Conservation (phyloP, 805 yeast genomes). For the Torulaspora gathmanii region DNA sequence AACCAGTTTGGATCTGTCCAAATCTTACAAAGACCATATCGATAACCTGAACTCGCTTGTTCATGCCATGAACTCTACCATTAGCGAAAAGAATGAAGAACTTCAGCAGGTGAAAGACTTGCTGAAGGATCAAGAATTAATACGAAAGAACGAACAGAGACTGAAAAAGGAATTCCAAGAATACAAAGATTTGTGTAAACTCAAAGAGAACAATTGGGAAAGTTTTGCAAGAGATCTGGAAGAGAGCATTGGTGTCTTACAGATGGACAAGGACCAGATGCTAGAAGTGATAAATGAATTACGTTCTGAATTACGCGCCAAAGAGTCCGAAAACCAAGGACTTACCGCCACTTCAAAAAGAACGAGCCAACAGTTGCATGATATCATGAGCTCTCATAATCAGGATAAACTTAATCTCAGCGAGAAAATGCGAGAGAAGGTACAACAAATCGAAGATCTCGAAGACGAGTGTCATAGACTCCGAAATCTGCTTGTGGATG, state of each 20-base stretch:
- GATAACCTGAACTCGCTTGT: constrained; percentile 18
- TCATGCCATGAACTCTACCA: constrained; percentile 11
- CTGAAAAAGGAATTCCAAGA: constrained; percentile 15
- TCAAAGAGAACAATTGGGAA: constrained; percentile 28
- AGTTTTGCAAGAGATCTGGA: constrained; percentile 22
- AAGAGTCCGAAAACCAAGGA: constrained; percentile 27
- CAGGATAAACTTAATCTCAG: constrained; percentile 14
- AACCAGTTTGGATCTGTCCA: constrained; percentile 13
- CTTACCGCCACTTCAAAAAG: constrained; percentile 26
- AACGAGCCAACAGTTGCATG: constrained; percentile 13
- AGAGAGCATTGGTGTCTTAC: constrained; percentile 9
- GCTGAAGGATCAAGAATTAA: constrained; percentile 7
- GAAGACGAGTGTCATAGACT: constrained; percentile 26
- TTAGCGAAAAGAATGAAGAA: constrained; percentile 17
- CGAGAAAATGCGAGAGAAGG: constrained; percentile 12
- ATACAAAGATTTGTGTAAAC: constrained; percentile 14
- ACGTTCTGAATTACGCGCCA: constrained; percentile 22
- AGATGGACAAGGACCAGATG: constrained; percentile 12
- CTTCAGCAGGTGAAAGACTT: constrained; percentile 9
- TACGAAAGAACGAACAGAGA: constrained; percentile 11
- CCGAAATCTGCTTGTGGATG: constrained; percentile 21
- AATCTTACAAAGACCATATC: constrained; percentile 19
- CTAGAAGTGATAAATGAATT: constrained; percentile 12
- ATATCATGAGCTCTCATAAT: constrained; percentile 13
- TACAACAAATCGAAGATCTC: constrained; percentile 16